A percentile compares a stretch with the other conserved stretches of the same genome.
Conservation (phyloP, 2,329 filamentous ascomycete genomes). For the Myriangium duriaei region DNA sequence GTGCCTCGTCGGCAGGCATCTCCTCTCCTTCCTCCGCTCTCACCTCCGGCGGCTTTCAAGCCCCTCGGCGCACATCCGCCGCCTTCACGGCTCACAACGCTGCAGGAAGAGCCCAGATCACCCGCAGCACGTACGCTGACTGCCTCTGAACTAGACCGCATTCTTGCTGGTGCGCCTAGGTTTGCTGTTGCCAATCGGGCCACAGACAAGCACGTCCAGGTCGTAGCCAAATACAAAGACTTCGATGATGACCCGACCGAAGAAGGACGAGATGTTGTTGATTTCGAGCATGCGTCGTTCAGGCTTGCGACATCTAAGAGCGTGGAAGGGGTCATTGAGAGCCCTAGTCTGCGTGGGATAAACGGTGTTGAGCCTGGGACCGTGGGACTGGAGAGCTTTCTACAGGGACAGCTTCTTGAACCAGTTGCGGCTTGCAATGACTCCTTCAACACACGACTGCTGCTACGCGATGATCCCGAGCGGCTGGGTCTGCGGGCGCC, state of each 20-base stretch:
- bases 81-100: neutral
- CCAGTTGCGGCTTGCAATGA: conserved; percentile 9
- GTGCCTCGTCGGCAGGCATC: neutral
- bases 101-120: conserved; percentile 4
- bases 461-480: conserved; percentile 15
- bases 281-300: conserved; percentile 5
- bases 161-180: conserved; percentile 20
- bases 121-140: conserved; percentile 10
- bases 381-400: conserved; percentile 34
- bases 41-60: conserved; percentile 1
- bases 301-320: conserved; percentile 3
- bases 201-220: conserved; percentile 13
- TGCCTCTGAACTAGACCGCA: conserved; percentile 14
- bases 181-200: conserved; percentile 17
- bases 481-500: conserved; percentile 16
- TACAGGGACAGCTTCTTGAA: conserved; percentile 28
- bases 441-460: conserved; percentile 15
- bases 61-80: conserved; percentile 5
- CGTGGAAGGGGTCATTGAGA: conserved; percentile 22
- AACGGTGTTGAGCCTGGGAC: conserved; percentile 35
- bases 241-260: conserved; percentile 9
- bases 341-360: conserved; percentile 36
- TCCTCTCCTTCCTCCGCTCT: neutral
- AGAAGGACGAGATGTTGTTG: conserved; percentile 5
- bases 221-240: conserved; percentile 8